A percentile compares a stretch with the other conserved stretches of the same genome.
These are phyloP conservation scores for Microcos paniculata DNA, from an alignment of 345 rosid genomes.

Conservation along the genomic window DNA sequence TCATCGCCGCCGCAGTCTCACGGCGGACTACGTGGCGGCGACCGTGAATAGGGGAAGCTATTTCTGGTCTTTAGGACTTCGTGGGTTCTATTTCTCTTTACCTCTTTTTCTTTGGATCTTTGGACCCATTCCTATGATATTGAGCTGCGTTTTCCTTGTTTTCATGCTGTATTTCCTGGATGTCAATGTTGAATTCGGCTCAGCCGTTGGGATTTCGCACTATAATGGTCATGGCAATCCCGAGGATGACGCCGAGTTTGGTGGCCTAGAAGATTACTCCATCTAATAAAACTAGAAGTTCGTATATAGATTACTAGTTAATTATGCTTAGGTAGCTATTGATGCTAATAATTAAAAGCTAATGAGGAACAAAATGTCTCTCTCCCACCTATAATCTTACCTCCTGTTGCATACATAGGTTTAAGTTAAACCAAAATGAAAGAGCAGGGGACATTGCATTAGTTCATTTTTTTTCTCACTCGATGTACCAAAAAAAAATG, in stretches of 20 bases:
- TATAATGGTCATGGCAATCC: background rate
- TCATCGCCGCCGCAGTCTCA: constrained; percentile 34
- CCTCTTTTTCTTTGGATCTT: constrained; percentile 84
- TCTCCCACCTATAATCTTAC: no score
- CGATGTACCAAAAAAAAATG: no score
- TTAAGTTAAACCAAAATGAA: no score
- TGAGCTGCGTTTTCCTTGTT: constrained; percentile 54
- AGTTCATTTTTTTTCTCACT: no score
- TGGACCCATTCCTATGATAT: constrained; percentile 77
- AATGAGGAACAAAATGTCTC: background rate
- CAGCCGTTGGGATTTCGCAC: background rate
- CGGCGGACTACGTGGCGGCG: constrained; percentile 60
- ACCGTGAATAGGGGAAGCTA: constrained; percentile 74
- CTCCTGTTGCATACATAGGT: no score
- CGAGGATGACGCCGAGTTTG: background rate
- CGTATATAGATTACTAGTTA: background rate
- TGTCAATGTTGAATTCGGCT: constrained; percentile 41
- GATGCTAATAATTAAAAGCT: background rate
- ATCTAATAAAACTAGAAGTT: background rate
- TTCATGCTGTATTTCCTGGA: constrained; percentile 64
- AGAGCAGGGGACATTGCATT: no score
- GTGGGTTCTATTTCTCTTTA: constrained; percentile 82
- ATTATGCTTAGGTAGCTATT: background rate
- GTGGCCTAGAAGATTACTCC: background rate
- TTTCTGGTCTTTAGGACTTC: constrained; percentile 85